phyloP scores from a whole-genome alignment of 2,329 filamentous ascomycete genomes.

The Exophiala xenobiotica region DNA sequence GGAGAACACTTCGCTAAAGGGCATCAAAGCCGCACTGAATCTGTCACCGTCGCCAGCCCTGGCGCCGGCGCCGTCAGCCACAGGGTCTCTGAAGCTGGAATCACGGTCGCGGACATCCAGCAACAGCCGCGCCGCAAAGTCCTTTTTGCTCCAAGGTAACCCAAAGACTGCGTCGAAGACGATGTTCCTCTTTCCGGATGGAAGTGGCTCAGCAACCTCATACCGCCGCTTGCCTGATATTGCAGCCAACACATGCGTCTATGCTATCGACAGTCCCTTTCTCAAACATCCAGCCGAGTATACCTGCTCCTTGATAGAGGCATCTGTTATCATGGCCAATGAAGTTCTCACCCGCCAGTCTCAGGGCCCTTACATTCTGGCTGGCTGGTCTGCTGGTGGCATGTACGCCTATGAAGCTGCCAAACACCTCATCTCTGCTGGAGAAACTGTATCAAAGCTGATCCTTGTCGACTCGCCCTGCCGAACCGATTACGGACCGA shows the following conservation, averaged over 20 bases:
- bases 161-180: constrained; percentile 39
- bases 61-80: background rate
- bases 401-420: constrained; percentile 69
- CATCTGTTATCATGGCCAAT: constrained; percentile 26
- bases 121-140: constrained; percentile 1
- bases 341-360: constrained; percentile 48
- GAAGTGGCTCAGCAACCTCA: constrained; percentile 45
- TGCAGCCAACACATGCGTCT: constrained; percentile 34
- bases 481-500: constrained; percentile 40
- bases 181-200: constrained; percentile 43
- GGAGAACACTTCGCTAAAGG: constrained; percentile 28
- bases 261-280: constrained; percentile 30
- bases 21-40: constrained; percentile 2
- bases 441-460: constrained; percentile 59
- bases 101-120: background rate
- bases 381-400: constrained; percentile 76
- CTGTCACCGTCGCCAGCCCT: constrained; percentile 31
- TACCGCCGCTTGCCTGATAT: constrained; percentile 36
- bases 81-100: background rate
- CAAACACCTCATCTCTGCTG: constrained; percentile 58
- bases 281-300: constrained; percentile 40
- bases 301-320: constrained; percentile 41
- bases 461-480: constrained; percentile 67
- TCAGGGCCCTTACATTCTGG: constrained; percentile 60
- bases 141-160: constrained; percentile 38